Base-by-base conservation (phyloP, 352 stramenopile species). In the Pythium periplocum region DNA sequence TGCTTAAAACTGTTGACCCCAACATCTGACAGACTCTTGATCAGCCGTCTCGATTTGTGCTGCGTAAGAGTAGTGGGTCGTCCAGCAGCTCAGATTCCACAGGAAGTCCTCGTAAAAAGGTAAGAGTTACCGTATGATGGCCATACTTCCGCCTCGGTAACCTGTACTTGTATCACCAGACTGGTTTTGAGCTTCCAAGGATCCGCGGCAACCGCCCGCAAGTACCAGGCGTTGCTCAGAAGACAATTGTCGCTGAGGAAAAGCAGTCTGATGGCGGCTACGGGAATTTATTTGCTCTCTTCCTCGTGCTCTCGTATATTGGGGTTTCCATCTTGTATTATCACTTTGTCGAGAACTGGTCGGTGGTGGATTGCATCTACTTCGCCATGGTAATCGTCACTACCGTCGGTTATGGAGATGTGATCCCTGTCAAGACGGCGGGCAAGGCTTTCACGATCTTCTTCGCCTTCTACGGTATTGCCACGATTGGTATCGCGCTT, bases 311-410 rank as follows among this genome's bases (percentile, higher is more conserved):
- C 5, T 83, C 77, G 33, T 87, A 87, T 45, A 53, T 87, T 11
- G 70, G 37, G 3, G 74, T 81, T 34, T 68, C 62, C 53, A 75
- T 86, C 36, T 39, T 86, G 4, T 76, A 81, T 4, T 87, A 76
- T 44, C 71, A 86, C 59, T 81, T 64, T 46, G 53, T 80, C 12
- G 77, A 87, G 50, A 33, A 68, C 6, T 87, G 77, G 77, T 66
- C 59, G 0, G 56, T 86, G 11, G 57, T 97, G 0, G 90, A 97
- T 67, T 83, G 79, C 35, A 61, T 97, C 30, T 97, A 97, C 59
- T 97, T 94, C 68, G 74, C 78, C 34, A 89, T 96, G 64, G 88
- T 97, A 6, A 96, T 94, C 40, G 70, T 98, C n/a, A 97, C 91
- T 6, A 96, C 83, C 1, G 85, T 96, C 35, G 89, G 87, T 4